Evolutionary conservation across 768 basidiomycete genomes (phyloP).

Genomic region (Lactarius vividus): DNA sequence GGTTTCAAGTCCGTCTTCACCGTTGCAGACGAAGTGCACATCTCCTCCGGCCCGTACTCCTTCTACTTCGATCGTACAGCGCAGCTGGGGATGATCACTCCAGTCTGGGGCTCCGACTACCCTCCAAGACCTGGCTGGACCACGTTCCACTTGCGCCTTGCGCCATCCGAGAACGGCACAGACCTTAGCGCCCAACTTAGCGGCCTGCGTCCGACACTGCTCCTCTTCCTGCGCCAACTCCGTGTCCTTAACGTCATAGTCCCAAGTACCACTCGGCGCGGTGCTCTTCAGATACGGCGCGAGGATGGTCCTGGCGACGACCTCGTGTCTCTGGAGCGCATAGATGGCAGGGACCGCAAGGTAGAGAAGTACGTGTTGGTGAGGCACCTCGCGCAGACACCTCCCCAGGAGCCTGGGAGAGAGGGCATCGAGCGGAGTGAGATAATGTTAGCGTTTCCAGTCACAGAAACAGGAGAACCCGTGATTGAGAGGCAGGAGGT

Average conservation of each 20-base stretch:
- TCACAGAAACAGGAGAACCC: slow-evolving; percentile 24
- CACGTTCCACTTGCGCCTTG: slow-evolving; percentile 28
- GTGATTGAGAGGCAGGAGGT: slow-evolving; percentile 24
- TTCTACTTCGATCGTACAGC: slow-evolving; percentile 29
- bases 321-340: slow-evolving; percentile 10
- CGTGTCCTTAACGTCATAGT: slow-evolving; percentile 23
- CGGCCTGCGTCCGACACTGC: slow-evolving; percentile 28
- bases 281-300: slow-evolving; percentile 9
- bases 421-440: slow-evolving; percentile 26
- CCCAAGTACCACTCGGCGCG: background rate
- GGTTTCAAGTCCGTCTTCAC: slow-evolving; percentile 35
- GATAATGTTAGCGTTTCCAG: slow-evolving; percentile 31
- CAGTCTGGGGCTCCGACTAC: slow-evolving; percentile 13
- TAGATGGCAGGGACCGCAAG: background rate
- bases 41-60: slow-evolving; percentile 28
- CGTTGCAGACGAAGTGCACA: slow-evolving; percentile 30
- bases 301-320: slow-evolving; percentile 5
- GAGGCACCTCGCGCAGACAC: slow-evolving; percentile 21
- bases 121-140: slow-evolving; percentile 28
- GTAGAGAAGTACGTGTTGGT: slow-evolving; percentile 22
- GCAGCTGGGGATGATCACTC: slow-evolving; percentile 32
- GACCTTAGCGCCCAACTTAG: slow-evolving; percentile 24
- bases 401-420: slow-evolving; percentile 24
- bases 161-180: slow-evolving; percentile 12
- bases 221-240: slow-evolving; percentile 31